Evolutionary conservation across 2,329 filamentous ascomycete genomes (phyloP), one percentile per base, ranked within the genome.

Genomic region (Arthrocladium fulminans): DNA sequence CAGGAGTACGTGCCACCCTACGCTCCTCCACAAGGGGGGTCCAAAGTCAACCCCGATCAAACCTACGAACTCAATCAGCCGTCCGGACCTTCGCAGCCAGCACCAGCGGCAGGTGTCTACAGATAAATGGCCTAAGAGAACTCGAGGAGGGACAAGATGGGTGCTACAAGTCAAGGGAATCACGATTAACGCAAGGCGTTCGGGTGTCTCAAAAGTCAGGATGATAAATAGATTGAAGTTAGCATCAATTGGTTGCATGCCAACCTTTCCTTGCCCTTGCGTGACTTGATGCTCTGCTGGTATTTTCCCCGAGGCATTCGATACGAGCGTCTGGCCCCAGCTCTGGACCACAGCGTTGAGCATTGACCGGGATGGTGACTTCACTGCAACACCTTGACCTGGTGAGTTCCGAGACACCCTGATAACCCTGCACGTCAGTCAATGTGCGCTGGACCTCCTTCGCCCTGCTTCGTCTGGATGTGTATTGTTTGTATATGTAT

Each of bases 31-130:
- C 46, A 46, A 17, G 51, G 51, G n/a, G 52, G 47, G 13, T 59
- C 59, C 15, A 62, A 62, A 50, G 52, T 57, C 39, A 55, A 61
- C 47, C 59, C 60, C 10, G 45, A 54, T 25, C 59, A 62, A 42
- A 52, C 51, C 24, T 58, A 52, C 43, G 48, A 50, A 12, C 12
- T 40, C n/a, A n/a, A 25, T 24, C 35, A 27, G 8, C 25, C 19
- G 27, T 37, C 34, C 2, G 44, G 44, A 12, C 41, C 47, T 24
- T 47, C 53, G 17, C 49, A 48, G 10, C 32, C 45, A 22, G 39
- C 39, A 12, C 44, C 50, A 42, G 45, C 50, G 23, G 44, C 49
- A 3, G 25, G 38, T 9, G n/a, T 22, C 2, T 25, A 38, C 15
- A 32, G 44, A 13, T 47, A 25, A 23, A 32, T 12, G 12, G 20